A percentile compares a stretch with the other conserved stretches of the same genome.
Conservation (phyloP, 2,329 filamentous ascomycete genomes). For the Alternaria sp. region DNA sequence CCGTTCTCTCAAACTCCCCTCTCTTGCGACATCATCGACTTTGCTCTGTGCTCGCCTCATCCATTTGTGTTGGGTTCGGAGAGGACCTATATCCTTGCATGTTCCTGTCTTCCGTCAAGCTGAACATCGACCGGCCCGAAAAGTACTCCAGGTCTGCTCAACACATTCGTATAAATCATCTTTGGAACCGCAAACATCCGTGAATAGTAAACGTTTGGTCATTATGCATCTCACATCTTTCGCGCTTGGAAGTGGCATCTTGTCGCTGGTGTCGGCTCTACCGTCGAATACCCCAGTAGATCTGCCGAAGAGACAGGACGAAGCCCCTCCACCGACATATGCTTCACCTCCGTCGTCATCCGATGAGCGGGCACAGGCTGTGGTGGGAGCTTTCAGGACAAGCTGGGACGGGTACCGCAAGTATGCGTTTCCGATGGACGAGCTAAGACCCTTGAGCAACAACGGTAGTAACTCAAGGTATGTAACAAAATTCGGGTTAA, state of each 20-base stretch:
- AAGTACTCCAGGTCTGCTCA: background rate
- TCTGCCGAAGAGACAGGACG: slow-evolving; percentile 23
- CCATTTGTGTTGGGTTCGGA: background rate
- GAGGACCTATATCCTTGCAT: background rate
- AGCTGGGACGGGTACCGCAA: slow-evolving; percentile 65
- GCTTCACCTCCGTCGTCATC: slow-evolving; percentile 14
- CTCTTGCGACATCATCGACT: background rate
- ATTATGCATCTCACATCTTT: background rate
- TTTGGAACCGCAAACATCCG: background rate
- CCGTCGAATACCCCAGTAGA: slow-evolving; percentile 22
- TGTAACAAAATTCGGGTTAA: slow-evolving; percentile 22
- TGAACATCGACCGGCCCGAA: background rate
- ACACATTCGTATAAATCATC: background rate
- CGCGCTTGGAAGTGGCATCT: background rate
- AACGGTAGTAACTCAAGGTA: slow-evolving; percentile 74
- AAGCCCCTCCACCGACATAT: slow-evolving; percentile 15
- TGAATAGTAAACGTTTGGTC: background rate
- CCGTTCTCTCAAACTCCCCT: background rate
- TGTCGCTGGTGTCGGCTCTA: slow-evolving; percentile 22
- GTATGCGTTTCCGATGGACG: slow-evolving; percentile 81
- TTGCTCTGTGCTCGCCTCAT: background rate
- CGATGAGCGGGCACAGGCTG: slow-evolving; percentile 40
- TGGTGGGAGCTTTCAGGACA: slow-evolving; percentile 45
- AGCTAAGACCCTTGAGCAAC: slow-evolving; percentile 74
- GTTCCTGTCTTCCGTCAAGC: background rate